A percentile compares a stretch with the other conserved stretches of the same genome.
phyloP scores from a whole-genome alignment of 257 asterid species.

The Scutellaria galericulata region DNA sequence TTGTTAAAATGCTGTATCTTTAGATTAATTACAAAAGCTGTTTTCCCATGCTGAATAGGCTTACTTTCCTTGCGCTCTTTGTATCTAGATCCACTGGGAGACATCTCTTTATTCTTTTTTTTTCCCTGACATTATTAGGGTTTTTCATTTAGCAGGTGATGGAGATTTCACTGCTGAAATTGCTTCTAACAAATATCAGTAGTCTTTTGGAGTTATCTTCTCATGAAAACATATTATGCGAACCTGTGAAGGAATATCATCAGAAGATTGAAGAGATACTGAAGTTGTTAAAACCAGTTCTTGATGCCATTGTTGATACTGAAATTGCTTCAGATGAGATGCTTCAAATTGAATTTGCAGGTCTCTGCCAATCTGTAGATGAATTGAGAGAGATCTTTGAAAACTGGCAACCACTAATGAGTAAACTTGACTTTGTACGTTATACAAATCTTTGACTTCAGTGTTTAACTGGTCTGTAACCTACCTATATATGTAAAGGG shows the following conservation, averaged over 20 bases:
- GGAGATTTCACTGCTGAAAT: constrained; percentile 67
- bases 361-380: constrained; percentile 56
- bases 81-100: not conserved
- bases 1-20: not conserved
- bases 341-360: constrained; percentile 55
- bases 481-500: constrained; percentile 4
- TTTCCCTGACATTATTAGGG: constrained; percentile 25
- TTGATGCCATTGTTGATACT: constrained; percentile 52
- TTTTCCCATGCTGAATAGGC: not conserved
- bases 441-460: constrained; percentile 11
- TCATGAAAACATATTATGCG: constrained; percentile 50
- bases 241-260: constrained; percentile 55
- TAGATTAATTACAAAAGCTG: not conserved
- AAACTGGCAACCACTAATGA: constrained; percentile 66
- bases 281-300: constrained; percentile 61
- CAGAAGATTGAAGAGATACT: constrained; percentile 59
- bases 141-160: constrained; percentile 52
- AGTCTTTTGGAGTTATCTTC: constrained; percentile 52
- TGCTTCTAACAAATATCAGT: constrained; percentile 60
- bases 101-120: constrained; percentile 7
- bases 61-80: not conserved
- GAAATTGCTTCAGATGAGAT: constrained; percentile 55
- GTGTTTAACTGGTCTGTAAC: constrained; percentile 16
- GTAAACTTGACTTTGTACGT: constrained; percentile 78
- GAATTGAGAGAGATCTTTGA: constrained; percentile 59